Evolutionary conservation across 2,329 filamentous ascomycete species (phyloP), one percentile per base, ranked within the genome.

Genomic region (Aschersonia sp.): DNA sequence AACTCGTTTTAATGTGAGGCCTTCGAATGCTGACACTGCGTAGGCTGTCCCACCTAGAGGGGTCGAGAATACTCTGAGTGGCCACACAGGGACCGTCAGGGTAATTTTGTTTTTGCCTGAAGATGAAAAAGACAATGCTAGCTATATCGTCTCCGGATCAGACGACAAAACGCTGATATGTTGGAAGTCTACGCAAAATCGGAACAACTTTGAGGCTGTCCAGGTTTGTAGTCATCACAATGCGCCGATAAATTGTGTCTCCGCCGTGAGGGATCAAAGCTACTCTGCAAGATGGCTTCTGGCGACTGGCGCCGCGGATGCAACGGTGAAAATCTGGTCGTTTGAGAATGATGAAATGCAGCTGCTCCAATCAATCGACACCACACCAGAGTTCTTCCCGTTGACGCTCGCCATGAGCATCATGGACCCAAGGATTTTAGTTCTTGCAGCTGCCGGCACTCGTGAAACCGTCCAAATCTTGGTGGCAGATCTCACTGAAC

Each of bases 361-460:
- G n/a, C 68, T 85, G 4, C 54, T 84, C 9, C 83, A 91, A 59
- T 83, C 78, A 0, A 82, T 96, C 56, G 70, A 74, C 5, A 80
- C 89, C 31, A 75, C 73, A 7, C 89, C 88, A 5, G 83, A 80
- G 51, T 94, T 85, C 65, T 88, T 97, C 54, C 88, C 92, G 1
- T 68, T 97, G 32, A 74, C 85, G 6, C 61, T 94, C 20, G 84
- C 89, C 1, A 62, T 96, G 44, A 77, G 75, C 47, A 63, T 65
- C 1, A 71, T 94, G 1, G 67, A 67, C 6, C 65, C 68, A 1
- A 67, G 74, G 9, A 70, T 73, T 2, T 68, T 84, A 46, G 68
- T 91, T 31, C 72, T 98, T 46, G 91, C 89, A 3, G 80, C 85
- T n/a, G 88, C 84, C 3, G 92, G 92, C 3, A 97, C 92, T 2